Base-by-base conservation (phyloP, 2,329 filamentous ascomycete genomes). In the Setomelanomma holmii region DNA sequence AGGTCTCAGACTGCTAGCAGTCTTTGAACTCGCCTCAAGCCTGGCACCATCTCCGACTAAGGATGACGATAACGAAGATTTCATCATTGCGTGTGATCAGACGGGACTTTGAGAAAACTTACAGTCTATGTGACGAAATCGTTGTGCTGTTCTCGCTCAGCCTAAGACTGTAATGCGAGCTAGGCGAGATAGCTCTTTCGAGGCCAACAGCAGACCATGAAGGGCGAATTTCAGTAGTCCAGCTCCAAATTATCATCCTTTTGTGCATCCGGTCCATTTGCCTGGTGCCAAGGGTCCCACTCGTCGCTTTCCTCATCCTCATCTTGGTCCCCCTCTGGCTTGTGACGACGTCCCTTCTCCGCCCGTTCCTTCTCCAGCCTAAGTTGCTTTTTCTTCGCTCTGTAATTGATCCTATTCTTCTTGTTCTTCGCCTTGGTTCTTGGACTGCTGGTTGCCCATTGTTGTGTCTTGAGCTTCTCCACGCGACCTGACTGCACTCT, bases 31-130 rank as follows among this genome's bases (percentile, higher is more conserved):
- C 52, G 49, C 58, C 64, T 68, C 64, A 65, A 66, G 59, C 51
- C 53, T 19, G 40, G 39, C 51, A 34, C 52, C 44, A 53, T 66
- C 67, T 96, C 87, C 84, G 91, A 82, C 90, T 96, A 96, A 96
- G 91, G 91, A 96, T 96, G 91, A 96, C 90, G 89, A 92, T 93
- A 92, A 83, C 79, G 84, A 78, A 76, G 75, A 81, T 92, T 86
- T 95, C 91, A 93, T 96, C 91, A 93, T 89, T 69, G 56, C 53
- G 61, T 22, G 27, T 30, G 35, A 40, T 21, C 19, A 30, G 49
- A 49, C 36, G 51, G 35, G 45, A 40, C 44, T 19, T 35, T 44
- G 30, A 20, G 36, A 7, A 8, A 17, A 60, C 59, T 40, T 56
- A 66, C 61, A 11, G 24, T 43, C 36, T 16, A 40, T 27, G 33